Conservation (phyloP, 1,284 basidiomycete species). For the Neotropicomus parvogracilis region DNA sequence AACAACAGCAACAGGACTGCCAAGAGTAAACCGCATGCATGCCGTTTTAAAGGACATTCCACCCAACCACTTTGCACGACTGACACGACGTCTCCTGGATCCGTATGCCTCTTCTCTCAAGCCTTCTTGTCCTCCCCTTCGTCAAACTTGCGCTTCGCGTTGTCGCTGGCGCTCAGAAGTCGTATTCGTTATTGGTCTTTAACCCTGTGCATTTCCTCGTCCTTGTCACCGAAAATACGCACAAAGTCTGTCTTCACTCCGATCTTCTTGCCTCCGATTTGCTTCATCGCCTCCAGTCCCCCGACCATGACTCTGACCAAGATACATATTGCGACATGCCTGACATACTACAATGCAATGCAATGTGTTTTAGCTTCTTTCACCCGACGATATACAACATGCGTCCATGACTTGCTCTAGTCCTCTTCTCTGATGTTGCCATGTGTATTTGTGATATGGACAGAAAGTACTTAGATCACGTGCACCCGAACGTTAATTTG, state of each 20-base stretch:
- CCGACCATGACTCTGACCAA: slow-evolving; percentile 27
- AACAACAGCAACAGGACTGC: slow-evolving; percentile 61
- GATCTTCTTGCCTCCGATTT: slow-evolving; percentile 33
- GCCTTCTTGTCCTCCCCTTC: slow-evolving; percentile 30
- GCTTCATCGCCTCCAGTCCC: slow-evolving; percentile 17
- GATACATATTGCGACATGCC: slow-evolving; percentile 29
- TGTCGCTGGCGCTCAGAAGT: slow-evolving; percentile 15
- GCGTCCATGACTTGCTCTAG: slow-evolving; percentile 20
- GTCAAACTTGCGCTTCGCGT: slow-evolving; percentile 12
- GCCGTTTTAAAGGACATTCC: neutral
- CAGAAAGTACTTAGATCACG: slow-evolving; percentile 21
- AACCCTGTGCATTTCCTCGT: slow-evolving; percentile 24
- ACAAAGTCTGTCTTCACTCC: slow-evolving; percentile 20
- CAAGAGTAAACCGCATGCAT: slow-evolving; percentile 40
- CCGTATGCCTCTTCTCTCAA: slow-evolving; percentile 26
- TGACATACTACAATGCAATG: slow-evolving; percentile 37
- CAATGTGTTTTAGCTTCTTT: slow-evolving; percentile 33
- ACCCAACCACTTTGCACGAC: slow-evolving; percentile 12
- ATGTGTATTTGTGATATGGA: slow-evolving; percentile 8
- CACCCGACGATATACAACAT: slow-evolving; percentile 33
- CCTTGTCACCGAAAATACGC: slow-evolving; percentile 26
- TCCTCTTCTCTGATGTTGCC: slow-evolving; percentile 10
- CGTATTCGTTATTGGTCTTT: slow-evolving; percentile 27
- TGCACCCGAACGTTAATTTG: slow-evolving; percentile 7
- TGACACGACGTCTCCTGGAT: slow-evolving; percentile 15